These are phyloP conservation scores for Penicillium taxi DNA, from an alignment of 495 filamentous ascomycete species.

Conservation along the genomic window DNA sequence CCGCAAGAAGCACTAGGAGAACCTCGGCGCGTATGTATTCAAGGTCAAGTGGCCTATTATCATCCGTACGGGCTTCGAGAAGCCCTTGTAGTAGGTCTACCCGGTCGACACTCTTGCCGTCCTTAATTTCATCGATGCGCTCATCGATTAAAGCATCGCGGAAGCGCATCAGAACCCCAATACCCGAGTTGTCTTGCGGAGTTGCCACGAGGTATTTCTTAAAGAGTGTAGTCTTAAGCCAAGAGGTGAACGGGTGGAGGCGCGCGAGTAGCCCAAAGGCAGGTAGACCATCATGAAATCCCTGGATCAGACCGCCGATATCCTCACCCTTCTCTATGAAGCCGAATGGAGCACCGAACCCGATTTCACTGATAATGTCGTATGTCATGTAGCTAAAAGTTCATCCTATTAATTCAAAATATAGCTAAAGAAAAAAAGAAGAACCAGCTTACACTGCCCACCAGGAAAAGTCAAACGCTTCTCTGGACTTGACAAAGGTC, in stretches of 20 bases:
- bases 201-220: slow-evolving; percentile 50
- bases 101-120: slow-evolving; percentile 18
- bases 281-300: slow-evolving; percentile 43
- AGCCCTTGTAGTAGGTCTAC: slow-evolving; percentile 28
- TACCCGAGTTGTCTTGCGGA: slow-evolving; percentile 41
- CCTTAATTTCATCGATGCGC: slow-evolving; percentile 27
- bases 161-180: slow-evolving; percentile 42
- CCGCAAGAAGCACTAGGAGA: slow-evolving; percentile 49
- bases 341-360: slow-evolving; percentile 54
- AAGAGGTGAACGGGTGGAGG: slow-evolving; percentile 48
- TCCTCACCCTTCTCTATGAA: slow-evolving; percentile 53
- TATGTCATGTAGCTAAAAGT: slow-evolving; percentile 50
- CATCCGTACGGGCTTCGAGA: slow-evolving; percentile 36
- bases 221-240: slow-evolving; percentile 44
- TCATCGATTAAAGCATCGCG: slow-evolving; percentile 39
- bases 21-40: slow-evolving; percentile 49
- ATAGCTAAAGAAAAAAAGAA: too few relatives aligned
- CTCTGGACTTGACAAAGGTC: slow-evolving; percentile 33
- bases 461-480: slow-evolving; percentile 43
- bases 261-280: slow-evolving; percentile 42
- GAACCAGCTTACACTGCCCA: slow-evolving; percentile 41
- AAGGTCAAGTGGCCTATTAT: slow-evolving; percentile 40
- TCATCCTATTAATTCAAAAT: too few relatives aligned
- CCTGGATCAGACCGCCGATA: slow-evolving; percentile 45
- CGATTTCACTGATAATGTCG: slow-evolving; percentile 58